These are phyloP conservation scores for Colletotrichum lini DNA, from an alignment of 2,329 filamentous ascomycete species.

Conservation along the genomic window DNA sequence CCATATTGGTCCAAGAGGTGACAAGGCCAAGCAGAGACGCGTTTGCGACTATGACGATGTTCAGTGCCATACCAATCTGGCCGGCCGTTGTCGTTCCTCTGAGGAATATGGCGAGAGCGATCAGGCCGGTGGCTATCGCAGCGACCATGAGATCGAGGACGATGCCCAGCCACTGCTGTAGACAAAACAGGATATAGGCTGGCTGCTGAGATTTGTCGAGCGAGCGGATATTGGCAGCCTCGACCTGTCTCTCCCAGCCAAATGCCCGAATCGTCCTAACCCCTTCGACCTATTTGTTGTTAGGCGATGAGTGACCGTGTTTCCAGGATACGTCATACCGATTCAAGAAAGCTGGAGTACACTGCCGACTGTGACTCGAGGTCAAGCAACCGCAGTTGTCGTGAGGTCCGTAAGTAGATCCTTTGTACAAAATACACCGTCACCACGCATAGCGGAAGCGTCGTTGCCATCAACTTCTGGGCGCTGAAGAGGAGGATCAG, in stretches of 20 bases:
- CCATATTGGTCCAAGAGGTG: conserved; percentile 51
- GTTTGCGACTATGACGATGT: conserved; percentile 48
- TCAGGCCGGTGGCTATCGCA: conserved; percentile 60
- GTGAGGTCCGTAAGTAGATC: conserved; percentile 59
- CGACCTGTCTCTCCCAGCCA: conserved; percentile 62
- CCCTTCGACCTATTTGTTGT: conserved; percentile 52
- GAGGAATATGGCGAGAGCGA: conserved; percentile 57
- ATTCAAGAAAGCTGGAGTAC: conserved; percentile 61
- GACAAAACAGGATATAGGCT: conserved; percentile 69
- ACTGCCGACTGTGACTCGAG: conserved; percentile 59
- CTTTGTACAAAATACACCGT: conserved; percentile 52
- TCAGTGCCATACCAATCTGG: conserved; percentile 45
- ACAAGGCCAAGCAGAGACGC: conserved; percentile 48
- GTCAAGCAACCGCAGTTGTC: conserved; percentile 59
- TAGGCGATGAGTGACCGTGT: too few relatives aligned
- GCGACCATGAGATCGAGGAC: conserved; percentile 66
- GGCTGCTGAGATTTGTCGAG: conserved; percentile 70
- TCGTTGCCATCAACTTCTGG: conserved; percentile 46
- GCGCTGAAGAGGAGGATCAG: background rate
- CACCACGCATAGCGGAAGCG: conserved; percentile 45
- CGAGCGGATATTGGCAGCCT: conserved; percentile 60
- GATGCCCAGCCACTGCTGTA: conserved; percentile 71
- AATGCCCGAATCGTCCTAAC: conserved; percentile 68
- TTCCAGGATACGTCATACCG: conserved; percentile 35
- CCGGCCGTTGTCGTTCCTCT: conserved; percentile 34